These are phyloP conservation scores for Mentha longifolia DNA, from an alignment of 257 asterid species.

Conservation along the genomic window DNA sequence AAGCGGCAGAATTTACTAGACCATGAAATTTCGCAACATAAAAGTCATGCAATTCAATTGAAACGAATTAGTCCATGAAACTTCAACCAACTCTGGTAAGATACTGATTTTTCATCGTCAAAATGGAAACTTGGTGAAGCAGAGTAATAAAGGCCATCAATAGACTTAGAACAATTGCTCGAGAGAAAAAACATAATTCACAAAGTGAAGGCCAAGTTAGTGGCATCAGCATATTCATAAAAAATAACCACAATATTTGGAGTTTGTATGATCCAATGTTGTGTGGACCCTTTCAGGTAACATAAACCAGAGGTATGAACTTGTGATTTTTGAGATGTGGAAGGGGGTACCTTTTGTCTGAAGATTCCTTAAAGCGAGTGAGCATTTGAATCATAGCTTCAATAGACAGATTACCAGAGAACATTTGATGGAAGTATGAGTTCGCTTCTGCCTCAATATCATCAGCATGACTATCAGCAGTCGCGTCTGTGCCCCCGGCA, in stretches of 20 bases:
- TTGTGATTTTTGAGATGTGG: neutral
- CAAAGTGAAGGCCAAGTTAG: neutral
- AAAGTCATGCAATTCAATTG: conserved; percentile 13
- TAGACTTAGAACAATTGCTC: neutral
- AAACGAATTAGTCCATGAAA: conserved; percentile 16
- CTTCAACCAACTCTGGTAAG: conserved; percentile 1
- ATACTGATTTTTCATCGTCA: neutral
- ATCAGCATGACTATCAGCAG: conserved; percentile 66
- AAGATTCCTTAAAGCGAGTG: conserved; percentile 78
- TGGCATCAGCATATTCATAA: conserved; percentile 19
- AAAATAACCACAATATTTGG: conserved; percentile 14
- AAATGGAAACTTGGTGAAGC: conserved; percentile 9
- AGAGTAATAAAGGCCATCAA: neutral
- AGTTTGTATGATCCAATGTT: conserved; percentile 13
- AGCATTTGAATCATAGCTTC: conserved; percentile 87
- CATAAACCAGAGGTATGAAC: neutral
- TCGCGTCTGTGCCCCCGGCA: conserved; percentile 56
- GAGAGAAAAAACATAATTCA: neutral
- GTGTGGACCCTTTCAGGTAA: neutral
- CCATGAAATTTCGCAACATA: neutral
- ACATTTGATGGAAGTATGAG: conserved; percentile 86
- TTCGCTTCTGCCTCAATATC: conserved; percentile 86
- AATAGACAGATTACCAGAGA: conserved; percentile 71
- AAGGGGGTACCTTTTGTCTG: conserved; percentile 62
- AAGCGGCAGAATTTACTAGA: conserved; percentile 4